Percentiles rank a stretch among this genome's conserved stretches.
phyloP scores from a whole-genome alignment of 176 grass and related monocot species.

The Oryza punctata region DNA sequence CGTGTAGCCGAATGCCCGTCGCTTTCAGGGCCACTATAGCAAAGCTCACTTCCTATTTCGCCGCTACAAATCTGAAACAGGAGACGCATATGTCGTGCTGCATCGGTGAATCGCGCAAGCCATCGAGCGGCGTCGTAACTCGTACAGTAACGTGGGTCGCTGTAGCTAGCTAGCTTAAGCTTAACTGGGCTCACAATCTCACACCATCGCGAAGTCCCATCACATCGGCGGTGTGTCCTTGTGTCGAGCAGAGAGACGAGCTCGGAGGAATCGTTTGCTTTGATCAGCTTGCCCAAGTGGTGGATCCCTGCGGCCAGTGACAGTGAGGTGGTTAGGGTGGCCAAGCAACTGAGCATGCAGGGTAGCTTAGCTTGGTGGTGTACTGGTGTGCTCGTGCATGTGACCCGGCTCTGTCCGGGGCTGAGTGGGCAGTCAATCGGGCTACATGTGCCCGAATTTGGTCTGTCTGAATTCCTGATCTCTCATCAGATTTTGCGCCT shows the following conservation, averaged over 20 bases:
- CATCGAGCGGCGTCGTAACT: too few species aligned
- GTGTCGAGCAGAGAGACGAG: background rate
- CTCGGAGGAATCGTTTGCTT: background rate
- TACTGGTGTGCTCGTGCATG: conserved; percentile 24
- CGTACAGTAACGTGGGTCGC: background rate
- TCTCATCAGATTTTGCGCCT: conserved; percentile 15
- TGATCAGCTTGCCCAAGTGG: background rate
- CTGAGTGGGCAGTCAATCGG: conserved; percentile 10
- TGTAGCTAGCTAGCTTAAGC: background rate
- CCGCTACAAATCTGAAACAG: background rate
- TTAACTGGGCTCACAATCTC: background rate
- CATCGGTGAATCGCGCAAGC: background rate
- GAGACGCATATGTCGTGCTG: background rate
- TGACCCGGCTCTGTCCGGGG: conserved; percentile 36
- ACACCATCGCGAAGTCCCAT: conserved; percentile 25
- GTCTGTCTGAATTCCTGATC: conserved; percentile 19
- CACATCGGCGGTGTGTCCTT: conserved; percentile 25
- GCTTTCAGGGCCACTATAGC: background rate
- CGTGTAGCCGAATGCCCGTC: background rate
- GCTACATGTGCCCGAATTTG: conserved; percentile 40
- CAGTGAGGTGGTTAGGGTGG: background rate
- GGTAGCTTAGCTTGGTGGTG: background rate
- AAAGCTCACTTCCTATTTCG: background rate
- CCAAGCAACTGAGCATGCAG: too few species aligned
- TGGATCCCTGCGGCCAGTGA: background rate